Percentiles rank a stretch among this genome's conserved stretches.
Conservation (phyloP, 2,329 filamentous ascomycete species). For the Tympanopsis confertula region DNA sequence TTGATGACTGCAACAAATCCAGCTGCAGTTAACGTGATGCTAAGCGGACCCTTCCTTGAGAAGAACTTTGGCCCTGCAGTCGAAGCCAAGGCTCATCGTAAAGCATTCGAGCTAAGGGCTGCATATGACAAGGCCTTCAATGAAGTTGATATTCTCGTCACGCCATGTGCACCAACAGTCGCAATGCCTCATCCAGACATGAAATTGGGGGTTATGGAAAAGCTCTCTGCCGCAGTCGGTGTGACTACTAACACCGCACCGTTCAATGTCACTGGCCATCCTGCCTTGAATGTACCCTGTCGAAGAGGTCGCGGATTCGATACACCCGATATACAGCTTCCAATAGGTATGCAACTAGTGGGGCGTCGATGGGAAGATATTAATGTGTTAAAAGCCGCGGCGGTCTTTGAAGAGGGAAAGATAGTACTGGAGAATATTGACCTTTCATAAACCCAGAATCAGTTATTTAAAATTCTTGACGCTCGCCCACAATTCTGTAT, state of each 20-base stretch:
- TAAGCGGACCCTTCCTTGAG: constrained; percentile 21
- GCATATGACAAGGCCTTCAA: constrained; percentile 33
- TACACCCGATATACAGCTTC: constrained; percentile 8
- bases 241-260: constrained; percentile 31
- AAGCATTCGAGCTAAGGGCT: constrained; percentile 28
- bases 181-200: constrained; percentile 23
- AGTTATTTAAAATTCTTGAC: too few species aligned
- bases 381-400: constrained; percentile 9
- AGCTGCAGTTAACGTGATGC: constrained; percentile 31
- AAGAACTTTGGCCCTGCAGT: constrained; percentile 12
- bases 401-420: constrained; percentile 11
- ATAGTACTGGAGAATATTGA: too few species aligned
- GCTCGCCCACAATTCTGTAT: too few species aligned
- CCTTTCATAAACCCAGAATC: too few species aligned
- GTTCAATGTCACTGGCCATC: constrained; percentile 37
- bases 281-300: constrained; percentile 31
- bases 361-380: constrained; percentile 15
- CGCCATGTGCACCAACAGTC: constrained; percentile 32
- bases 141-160: constrained; percentile 32
- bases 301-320: constrained; percentile 8
- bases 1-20: constrained; percentile 27
- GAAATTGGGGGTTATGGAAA: constrained; percentile 17
- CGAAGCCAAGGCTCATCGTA: constrained; percentile 32
- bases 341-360: constrained; percentile 17
- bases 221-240: constrained; percentile 29